A percentile compares a stretch with the other conserved stretches of the same genome.
These are phyloP conservation scores for Conticribra weissflogii DNA, from an alignment of 108 stramenopile species.

Conservation along the genomic window DNA sequence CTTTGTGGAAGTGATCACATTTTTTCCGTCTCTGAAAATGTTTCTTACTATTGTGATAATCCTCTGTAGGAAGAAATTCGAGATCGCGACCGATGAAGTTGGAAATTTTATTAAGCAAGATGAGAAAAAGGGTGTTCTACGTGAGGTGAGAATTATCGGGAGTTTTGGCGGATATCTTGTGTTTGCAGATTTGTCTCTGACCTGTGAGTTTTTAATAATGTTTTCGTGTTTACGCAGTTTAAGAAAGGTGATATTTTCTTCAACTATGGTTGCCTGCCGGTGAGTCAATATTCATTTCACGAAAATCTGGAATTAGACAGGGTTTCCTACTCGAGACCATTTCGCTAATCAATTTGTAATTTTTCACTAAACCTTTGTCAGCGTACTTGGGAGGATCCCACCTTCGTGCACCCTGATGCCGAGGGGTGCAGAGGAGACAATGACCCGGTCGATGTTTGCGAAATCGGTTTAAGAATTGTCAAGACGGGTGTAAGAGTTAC, in stretches of 20 bases:
- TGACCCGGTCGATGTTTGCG: conserved; percentile 95
- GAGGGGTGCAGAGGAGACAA: conserved; percentile 93
- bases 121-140: conserved; percentile 90
- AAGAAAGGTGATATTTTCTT: conserved; percentile 96
- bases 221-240: conserved; percentile 48
- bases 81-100: conserved; percentile 94
- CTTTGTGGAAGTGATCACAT: too few relatives aligned
- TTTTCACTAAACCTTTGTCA: conserved; percentile 1
- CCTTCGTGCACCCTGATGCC: conserved; percentile 92
- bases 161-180: background rate
- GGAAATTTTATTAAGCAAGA: conserved; percentile 99
- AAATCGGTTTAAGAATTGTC: conserved; percentile 81
- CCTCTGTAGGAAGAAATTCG: conserved; percentile 95
- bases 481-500: conserved; percentile 69
- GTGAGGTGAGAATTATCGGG: conserved; percentile 69
- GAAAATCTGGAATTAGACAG: background rate
- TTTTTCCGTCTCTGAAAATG: too few relatives aligned
- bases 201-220: background rate
- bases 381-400: conserved; percentile 98
- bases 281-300: conserved; percentile 31
- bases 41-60: too few relatives aligned
- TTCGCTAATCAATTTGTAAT: background rate
- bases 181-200: too few relatives aligned
- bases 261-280: conserved; percentile 98
- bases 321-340: background rate